Percentiles rank a stretch among this genome's conserved stretches.
Evolutionary conservation across 345 rosid species (phyloP).

Genomic region (Lenwebbia sp.): DNA sequence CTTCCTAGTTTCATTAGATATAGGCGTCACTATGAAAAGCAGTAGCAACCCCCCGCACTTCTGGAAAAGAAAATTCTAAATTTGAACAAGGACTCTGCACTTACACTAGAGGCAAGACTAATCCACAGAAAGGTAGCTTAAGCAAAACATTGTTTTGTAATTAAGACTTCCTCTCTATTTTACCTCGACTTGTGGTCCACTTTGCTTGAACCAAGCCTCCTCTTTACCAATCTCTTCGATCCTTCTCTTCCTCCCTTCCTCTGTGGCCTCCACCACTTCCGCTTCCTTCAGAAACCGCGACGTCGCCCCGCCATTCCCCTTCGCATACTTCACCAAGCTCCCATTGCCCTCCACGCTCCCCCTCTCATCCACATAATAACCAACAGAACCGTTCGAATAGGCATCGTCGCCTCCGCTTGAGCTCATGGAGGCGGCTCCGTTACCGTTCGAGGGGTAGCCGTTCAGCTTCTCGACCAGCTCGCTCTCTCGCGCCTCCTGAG

Average conservation of each 20-base stretch:
- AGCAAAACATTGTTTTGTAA: neutral
- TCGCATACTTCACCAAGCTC: conserved; percentile 53
- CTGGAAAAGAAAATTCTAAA: neutral
- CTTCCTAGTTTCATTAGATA: neutral
- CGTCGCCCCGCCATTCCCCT: conserved; percentile 29
- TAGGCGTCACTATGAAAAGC: neutral
- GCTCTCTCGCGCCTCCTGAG: conserved; percentile 43
- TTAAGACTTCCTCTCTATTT: neutral
- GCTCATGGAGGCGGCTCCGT: neutral
- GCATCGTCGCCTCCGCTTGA: neutral
- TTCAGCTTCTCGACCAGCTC: conserved; percentile 9
- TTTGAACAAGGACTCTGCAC: neutral
- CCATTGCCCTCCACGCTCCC: conserved; percentile 36
- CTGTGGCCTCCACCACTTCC: conserved; percentile 11
- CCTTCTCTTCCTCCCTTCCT: conserved; percentile 73
- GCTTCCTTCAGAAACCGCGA: conserved; percentile 9
- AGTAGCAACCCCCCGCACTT: neutral
- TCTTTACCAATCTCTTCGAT: conserved; percentile 95
- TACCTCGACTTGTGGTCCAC: conserved; percentile 47
- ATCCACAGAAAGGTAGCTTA: neutral
- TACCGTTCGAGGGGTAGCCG: neutral
- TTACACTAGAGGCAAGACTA: neutral
- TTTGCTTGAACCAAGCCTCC: conserved; percentile 84
- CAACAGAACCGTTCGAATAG: conserved; percentile 1
- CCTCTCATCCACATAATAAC: conserved; percentile 14